A percentile compares a stretch with the other conserved stretches of the same genome.
Conservation (phyloP, 2,329 filamentous ascomycete genomes). For the Microdochium paspali region DNA sequence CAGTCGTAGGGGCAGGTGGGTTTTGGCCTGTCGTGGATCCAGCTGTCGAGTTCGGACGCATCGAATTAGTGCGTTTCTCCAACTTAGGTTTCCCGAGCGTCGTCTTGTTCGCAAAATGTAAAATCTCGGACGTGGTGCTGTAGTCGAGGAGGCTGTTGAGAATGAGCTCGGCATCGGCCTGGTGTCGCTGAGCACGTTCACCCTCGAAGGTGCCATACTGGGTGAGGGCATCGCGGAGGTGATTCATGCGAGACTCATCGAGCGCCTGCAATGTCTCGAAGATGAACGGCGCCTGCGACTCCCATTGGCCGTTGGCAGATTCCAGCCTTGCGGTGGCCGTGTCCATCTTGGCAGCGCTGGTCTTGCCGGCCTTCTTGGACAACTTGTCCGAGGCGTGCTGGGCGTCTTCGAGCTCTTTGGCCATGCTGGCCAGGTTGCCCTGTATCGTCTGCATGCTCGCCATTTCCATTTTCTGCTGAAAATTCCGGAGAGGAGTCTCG, state of each 20-base stretch:
- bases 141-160: constrained; percentile 79
- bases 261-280: constrained; percentile 87
- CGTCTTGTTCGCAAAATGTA: constrained; percentile 48
- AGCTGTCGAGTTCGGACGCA: constrained; percentile 30
- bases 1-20: too few species aligned
- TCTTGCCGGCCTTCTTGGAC: constrained; percentile 66
- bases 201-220: constrained; percentile 90
- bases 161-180: constrained; percentile 67
- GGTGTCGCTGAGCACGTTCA: constrained; percentile 71
- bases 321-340: constrained; percentile 65
- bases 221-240: constrained; percentile 82
- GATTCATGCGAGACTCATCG: constrained; percentile 82
- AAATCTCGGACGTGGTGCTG: constrained; percentile 79
- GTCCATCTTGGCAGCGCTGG: constrained; percentile 69
- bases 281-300: constrained; percentile 87
- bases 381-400: constrained; percentile 83
- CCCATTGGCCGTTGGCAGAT: constrained; percentile 76
- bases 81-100: constrained; percentile 33
- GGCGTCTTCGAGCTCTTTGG: constrained; percentile 75
- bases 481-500: constrained; percentile 72
- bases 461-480: constrained; percentile 66
- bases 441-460: constrained; percentile 73
- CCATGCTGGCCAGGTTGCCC: constrained; percentile 68
- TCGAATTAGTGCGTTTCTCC: constrained; percentile 30
- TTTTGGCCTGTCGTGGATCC: neutral